phyloP scores from a whole-genome alignment of 1,284 basidiomycete genomes.

The Tausonia pullulans region DNA sequence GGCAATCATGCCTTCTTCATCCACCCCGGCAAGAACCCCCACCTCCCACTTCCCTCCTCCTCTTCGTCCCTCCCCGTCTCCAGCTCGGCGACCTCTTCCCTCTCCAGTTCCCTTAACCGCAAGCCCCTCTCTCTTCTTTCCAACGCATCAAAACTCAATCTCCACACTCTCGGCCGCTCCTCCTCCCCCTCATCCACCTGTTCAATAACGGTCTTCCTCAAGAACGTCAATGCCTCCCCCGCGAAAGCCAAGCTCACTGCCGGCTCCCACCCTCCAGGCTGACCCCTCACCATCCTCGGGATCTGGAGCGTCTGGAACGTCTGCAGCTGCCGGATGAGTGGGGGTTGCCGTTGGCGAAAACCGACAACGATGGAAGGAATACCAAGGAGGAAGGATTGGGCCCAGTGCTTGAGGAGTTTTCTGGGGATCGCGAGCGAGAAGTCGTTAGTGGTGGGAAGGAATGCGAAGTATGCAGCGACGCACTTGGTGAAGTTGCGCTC shows the following conservation, averaged over 20 bases:
- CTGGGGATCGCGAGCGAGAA: slow-evolving; percentile 31
- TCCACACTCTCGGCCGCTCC: background rate
- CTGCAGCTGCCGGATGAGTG: slow-evolving; percentile 45
- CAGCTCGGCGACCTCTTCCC: too few relatives aligned
- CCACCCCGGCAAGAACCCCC: too few relatives aligned
- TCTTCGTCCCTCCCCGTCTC: too few relatives aligned
- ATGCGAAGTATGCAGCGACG: slow-evolving; percentile 20
- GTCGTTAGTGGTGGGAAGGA: background rate
- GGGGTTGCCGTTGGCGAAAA: slow-evolving; percentile 45
- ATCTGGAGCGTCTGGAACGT: slow-evolving; percentile 55
- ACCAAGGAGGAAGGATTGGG: slow-evolving; percentile 86
- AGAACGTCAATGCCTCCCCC: slow-evolving; percentile 47
- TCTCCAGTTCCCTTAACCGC: too few relatives aligned
- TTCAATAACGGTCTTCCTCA: slow-evolving; percentile 37
- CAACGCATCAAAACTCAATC: background rate
- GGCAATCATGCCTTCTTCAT: too few relatives aligned
- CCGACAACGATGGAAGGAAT: slow-evolving; percentile 86
- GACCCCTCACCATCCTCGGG: slow-evolving; percentile 48
- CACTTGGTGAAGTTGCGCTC: slow-evolving; percentile 73
- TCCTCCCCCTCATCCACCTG: background rate
- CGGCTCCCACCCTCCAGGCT: slow-evolving; percentile 66
- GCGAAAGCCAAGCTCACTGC: slow-evolving; percentile 64
- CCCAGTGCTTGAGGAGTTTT: slow-evolving; percentile 89
- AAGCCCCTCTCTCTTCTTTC: too few relatives aligned
- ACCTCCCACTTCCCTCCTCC: too few relatives aligned